Evolutionary conservation across 371 early-diverging fungal genomes (phyloP), one percentile per base, ranked within the genome.

Genomic region (Actinomortierella ambigua): DNA sequence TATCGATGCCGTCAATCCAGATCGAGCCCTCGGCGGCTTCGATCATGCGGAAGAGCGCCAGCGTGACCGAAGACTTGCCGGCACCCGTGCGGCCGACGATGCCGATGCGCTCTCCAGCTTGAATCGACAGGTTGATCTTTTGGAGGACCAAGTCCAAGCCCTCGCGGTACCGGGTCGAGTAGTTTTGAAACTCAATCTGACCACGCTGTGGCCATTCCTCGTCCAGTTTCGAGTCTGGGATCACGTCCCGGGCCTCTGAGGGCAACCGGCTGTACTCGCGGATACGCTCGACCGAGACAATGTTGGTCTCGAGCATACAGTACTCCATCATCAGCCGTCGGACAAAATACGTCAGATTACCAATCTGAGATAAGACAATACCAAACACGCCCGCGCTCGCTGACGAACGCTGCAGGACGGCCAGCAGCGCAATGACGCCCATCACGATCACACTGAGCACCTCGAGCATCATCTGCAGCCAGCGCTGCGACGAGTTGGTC

Each of bases 1-100:
- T 85, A 39, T 77, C 67, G 23, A 83, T 52, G 18, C 84, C 88
- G 57, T 90, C 90, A 54, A 90, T 83, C 9, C 55, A 14, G 43
- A 88, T 82, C 1, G 61, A 57, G 2, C 88, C 88, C 26, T 61
- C 51, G 5, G 77, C 61, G 8, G 77, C 64, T 28, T 82, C 82
- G 17, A 86, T 59, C 53, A 88, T 80, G 1, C 88, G 76, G 76
- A 90, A 85, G 27, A 90, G 69, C 1, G 86, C 81, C 50, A 84
- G 56, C 3, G 81, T 75, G 6, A 88, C 65, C 24, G 83, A 79
- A 4, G 82, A 78, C 77, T 96, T 95, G 46, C 96, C 96, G 9
- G 90, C 87, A 49, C 97, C 97, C 0, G 97, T 95, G 26, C 95
- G 84, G 23, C 94, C 97, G 53, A 88, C 82, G 58, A 94, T 86